Evolutionary conservation across 129 eudicot species (phyloP).

Genomic region (Tagetes erecta): DNA sequence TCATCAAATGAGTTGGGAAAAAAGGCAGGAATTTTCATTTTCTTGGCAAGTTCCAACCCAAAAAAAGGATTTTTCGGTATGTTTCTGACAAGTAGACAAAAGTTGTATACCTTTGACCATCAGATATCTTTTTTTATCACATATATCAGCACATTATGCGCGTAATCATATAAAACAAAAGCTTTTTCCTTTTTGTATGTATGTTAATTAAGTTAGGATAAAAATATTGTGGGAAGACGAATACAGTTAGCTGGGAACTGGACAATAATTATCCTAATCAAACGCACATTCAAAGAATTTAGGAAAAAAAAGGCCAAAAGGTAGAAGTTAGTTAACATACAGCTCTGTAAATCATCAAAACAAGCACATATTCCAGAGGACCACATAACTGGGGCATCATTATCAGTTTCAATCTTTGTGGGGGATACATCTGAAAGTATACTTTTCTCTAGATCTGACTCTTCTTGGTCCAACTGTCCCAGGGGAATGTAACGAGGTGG

Average conservation of each 20-base stretch:
- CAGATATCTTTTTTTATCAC: background rate
- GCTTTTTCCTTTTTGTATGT: background rate
- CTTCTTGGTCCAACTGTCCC: conserved; percentile 55
- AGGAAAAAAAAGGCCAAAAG: conserved; percentile 50
- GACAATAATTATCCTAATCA: conserved; percentile 13
- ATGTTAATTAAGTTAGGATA: background rate
- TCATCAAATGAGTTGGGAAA: background rate
- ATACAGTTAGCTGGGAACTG: background rate
- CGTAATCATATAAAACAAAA: background rate
- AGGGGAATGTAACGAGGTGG: conserved; percentile 89
- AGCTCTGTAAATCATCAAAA: conserved; percentile 92
- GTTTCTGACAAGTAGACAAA: background rate
- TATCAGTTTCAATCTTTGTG: conserved; percentile 9
- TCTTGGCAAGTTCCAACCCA: background rate
- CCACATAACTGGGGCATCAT: conserved; percentile 57
- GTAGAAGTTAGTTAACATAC: conserved; percentile 54
- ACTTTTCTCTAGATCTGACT: conserved; percentile 36
- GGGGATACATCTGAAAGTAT: conserved; percentile 33
- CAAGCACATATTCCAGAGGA: conserved; percentile 99
- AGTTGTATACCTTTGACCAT: background rate
- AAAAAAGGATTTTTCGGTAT: background rate
- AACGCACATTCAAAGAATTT: conserved; percentile 31
- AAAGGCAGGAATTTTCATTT: background rate
- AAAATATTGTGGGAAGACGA: background rate
- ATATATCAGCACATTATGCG: background rate